These are phyloP conservation scores for Macrocybe gigantea DNA, from an alignment of 768 basidiomycete genomes.

Conservation along the genomic window DNA sequence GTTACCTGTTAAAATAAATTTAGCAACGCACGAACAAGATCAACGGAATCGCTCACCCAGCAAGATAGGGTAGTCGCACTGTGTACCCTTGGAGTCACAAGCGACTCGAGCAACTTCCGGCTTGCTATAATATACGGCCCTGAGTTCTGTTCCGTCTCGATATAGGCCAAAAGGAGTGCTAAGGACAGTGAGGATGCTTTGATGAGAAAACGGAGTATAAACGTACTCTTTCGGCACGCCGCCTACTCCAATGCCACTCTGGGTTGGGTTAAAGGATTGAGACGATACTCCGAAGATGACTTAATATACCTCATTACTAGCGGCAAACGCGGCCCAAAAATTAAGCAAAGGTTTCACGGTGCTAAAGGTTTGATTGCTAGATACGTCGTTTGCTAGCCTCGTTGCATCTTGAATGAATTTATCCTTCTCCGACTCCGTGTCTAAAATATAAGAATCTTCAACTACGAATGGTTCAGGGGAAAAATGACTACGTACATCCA, in stretches of 20 bases:
- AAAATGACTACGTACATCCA: constrained; percentile 50
- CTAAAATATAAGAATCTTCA: constrained; percentile 25
- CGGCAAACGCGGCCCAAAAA: constrained; percentile 76
- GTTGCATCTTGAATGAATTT: constrained; percentile 65
- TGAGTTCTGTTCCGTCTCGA: constrained; percentile 70
- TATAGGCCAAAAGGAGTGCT: constrained; percentile 77
- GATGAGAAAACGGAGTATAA: not conserved
- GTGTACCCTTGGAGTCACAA: constrained; percentile 53
- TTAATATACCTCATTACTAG: constrained; percentile 57
- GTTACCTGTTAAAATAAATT: constrained; percentile 41
- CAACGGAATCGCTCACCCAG: constrained; percentile 39
- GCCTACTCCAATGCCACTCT: constrained; percentile 70
- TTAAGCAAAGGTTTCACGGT: constrained; percentile 73
- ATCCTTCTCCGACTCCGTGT: constrained; percentile 45
- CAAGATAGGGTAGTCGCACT: constrained; percentile 73
- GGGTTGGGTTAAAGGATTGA: not conserved
- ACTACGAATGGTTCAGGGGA: not conserved
- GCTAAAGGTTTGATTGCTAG: constrained; percentile 70
- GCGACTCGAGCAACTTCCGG: constrained; percentile 65
- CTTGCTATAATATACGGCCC: constrained; percentile 66
- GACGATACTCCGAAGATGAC: not conserved
- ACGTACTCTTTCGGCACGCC: constrained; percentile 65
- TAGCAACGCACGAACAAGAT: not conserved
- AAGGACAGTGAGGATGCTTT: not conserved
- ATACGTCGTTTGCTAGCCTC: constrained; percentile 63